These are phyloP conservation scores for Apodospora peruviana DNA, from an alignment of 495 filamentous ascomycete species.

Conservation along the genomic window DNA sequence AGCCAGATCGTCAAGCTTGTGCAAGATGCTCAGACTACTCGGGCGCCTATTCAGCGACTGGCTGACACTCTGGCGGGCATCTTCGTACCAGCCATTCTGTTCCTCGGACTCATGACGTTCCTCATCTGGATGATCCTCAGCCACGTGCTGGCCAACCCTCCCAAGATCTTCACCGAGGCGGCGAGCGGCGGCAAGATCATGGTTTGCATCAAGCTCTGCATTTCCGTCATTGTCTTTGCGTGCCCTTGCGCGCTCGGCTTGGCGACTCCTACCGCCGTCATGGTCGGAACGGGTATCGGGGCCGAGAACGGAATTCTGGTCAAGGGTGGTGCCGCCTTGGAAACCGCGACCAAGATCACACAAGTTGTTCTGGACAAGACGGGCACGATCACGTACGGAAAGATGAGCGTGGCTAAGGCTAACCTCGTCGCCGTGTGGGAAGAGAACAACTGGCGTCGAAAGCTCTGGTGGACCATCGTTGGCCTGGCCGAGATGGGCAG, in stretches of 20 bases:
- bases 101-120: slow-evolving; percentile 81
- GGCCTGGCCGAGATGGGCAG: slow-evolving; percentile 90
- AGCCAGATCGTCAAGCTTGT: slow-evolving; percentile 97
- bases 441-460: slow-evolving; percentile 58
- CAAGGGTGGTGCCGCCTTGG: slow-evolving; percentile 90
- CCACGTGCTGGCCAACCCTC: slow-evolving; percentile 72
- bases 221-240: slow-evolving; percentile 97
- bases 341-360: slow-evolving; percentile 85
- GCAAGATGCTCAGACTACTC: slow-evolving; percentile 89
- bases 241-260: slow-evolving; percentile 95
- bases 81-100: slow-evolving; percentile 86
- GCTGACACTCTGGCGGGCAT: slow-evolving; percentile 89
- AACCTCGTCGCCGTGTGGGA: slow-evolving; percentile 65
- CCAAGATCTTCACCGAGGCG: slow-evolving; percentile 79
- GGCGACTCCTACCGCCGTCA: slow-evolving; percentile 92
- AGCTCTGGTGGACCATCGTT: slow-evolving; percentile 90
- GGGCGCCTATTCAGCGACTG: slow-evolving; percentile 91
- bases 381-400: slow-evolving; percentile 88
- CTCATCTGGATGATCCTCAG: slow-evolving; percentile 92
- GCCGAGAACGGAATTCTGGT: slow-evolving; percentile 96
- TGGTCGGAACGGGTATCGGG: slow-evolving; percentile 96
- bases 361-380: slow-evolving; percentile 99
- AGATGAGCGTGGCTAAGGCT: slow-evolving; percentile 80
- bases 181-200: slow-evolving; percentile 83
- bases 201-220: slow-evolving; percentile 96